Percentiles rank a stretch among this genome's conserved stretches.
These are phyloP conservation scores for Eucalyptus tenuipes DNA, from an alignment of 345 rosid species.

Conservation along the genomic window DNA sequence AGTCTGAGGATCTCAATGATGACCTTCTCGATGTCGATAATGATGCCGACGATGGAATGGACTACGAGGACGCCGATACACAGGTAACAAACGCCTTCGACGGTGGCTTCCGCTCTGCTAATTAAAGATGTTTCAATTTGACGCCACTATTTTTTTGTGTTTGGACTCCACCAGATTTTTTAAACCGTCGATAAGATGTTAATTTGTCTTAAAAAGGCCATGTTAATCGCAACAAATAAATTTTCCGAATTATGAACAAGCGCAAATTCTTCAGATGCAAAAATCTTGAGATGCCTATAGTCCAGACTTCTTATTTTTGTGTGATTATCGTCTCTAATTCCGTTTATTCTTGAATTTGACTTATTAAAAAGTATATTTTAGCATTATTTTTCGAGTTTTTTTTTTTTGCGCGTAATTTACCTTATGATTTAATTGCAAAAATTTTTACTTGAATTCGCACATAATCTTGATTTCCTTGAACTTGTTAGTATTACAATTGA, in stretches of 20 bases:
- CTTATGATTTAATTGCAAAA: not conserved
- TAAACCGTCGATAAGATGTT: too few species aligned
- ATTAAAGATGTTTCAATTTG: not conserved
- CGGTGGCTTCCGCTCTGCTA: not conserved
- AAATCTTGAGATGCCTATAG: not conserved
- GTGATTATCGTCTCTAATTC: too few species aligned
- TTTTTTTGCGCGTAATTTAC: not conserved
- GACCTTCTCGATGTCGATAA: not conserved
- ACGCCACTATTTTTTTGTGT: not conserved
- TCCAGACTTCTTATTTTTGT: not conserved
- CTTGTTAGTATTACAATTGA: not conserved
- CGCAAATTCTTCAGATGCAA: not conserved
- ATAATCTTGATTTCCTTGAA: not conserved
- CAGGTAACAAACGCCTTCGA: not conserved
- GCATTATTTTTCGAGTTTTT: too few species aligned
- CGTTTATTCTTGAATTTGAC: too few species aligned
- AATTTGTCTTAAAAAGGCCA: too few species aligned
- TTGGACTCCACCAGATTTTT: not conserved
- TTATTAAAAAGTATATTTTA: too few species aligned
- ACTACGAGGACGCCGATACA: not conserved
- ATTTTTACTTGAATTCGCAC: not conserved
- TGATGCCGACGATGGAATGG: not conserved
- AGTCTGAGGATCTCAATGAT: conserved; percentile 6
- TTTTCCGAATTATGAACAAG: too few species aligned
- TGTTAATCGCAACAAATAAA: not conserved